These are phyloP conservation scores for Achaetomiella virescens DNA, from an alignment of 495 filamentous ascomycete species.

Conservation along the genomic window DNA sequence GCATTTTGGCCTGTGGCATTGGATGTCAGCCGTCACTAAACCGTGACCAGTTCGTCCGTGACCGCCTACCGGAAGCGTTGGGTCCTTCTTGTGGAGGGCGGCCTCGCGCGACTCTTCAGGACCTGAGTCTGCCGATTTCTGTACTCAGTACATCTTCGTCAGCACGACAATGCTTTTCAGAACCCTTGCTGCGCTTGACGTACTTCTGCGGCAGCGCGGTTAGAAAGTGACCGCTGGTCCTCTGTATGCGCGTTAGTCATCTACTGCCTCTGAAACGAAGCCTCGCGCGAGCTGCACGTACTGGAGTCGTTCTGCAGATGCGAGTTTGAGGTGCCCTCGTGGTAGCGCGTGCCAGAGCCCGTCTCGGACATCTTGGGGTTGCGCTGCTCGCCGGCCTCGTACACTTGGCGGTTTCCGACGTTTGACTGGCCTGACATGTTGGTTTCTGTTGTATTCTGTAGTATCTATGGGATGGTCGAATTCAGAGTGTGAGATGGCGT, in stretches of 20 bases:
- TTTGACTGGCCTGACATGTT: conserved; percentile 38
- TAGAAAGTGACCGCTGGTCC: conserved; percentile 73
- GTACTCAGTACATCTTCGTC: not conserved
- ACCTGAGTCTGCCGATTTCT: conserved; percentile 9
- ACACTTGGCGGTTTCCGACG: conserved; percentile 37
- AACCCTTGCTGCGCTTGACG: no score
- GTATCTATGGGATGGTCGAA: not conserved
- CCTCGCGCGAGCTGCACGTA: conserved; percentile 24
- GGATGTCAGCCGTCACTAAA: not conserved
- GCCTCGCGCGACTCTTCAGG: conserved; percentile 46
- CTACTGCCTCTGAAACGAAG: no score
- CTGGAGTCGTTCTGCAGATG: conserved; percentile 69
- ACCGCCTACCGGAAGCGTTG: conserved; percentile 59
- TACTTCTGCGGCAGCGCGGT: conserved; percentile 57
- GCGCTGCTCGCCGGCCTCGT: conserved; percentile 60
- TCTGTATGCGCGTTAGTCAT: conserved; percentile 39
- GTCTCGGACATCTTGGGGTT: conserved; percentile 54
- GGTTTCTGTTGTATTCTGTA: not conserved
- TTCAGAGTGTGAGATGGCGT: not conserved
- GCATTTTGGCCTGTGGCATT: conserved; percentile 51
- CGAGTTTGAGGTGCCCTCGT: conserved; percentile 60
- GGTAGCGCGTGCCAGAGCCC: conserved; percentile 46
- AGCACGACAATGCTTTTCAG: not conserved
- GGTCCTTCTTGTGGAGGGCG: conserved; percentile 53
- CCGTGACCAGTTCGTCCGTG: not conserved